Evolutionary conservation across 306 rosid genomes (phyloP).

Genomic region (Vigna reflexopilosa): DNA sequence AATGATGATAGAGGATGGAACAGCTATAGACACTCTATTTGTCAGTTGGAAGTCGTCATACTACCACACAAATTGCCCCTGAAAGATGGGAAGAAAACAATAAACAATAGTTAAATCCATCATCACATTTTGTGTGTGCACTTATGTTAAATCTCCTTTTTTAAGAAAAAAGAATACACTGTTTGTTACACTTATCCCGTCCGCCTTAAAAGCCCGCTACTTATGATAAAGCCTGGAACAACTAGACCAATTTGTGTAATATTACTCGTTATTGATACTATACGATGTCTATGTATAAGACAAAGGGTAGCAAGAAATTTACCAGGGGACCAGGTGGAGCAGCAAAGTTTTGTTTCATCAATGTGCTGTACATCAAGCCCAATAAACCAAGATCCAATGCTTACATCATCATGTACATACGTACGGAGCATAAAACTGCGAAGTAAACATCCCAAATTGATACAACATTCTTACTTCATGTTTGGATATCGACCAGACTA

Average conservation of each 20-base stretch:
- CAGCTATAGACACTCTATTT: conserved; percentile 33
- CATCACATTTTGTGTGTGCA: neutral
- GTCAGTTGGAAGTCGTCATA: conserved; percentile 47
- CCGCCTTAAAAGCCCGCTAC: neutral
- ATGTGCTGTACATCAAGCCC: conserved; percentile 70
- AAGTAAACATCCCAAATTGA: conserved; percentile 39
- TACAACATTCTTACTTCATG: neutral
- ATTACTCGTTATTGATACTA: neutral
- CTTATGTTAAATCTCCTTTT: neutral
- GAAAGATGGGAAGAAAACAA: conserved; percentile 39
- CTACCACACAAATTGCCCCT: conserved; percentile 76
- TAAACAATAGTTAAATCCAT: conserved; percentile 13
- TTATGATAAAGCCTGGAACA: neutral
- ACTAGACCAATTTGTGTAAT: conserved; percentile 26
- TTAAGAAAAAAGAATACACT: neutral
- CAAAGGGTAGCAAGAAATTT: conserved; percentile 39
- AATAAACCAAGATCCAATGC: conserved; percentile 81
- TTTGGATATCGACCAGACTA: no score
- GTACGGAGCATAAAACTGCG: conserved; percentile 67
- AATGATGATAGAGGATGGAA: conserved; percentile 26
- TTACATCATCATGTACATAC: conserved; percentile 74
- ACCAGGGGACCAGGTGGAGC: conserved; percentile 71
- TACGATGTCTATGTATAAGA: conserved; percentile 7
- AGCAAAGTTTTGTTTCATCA: conserved; percentile 67
- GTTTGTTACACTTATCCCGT: neutral